phyloP scores from a whole-genome alignment of 169 alveolate genomes.

The Toxoplasma gondii region DNA sequence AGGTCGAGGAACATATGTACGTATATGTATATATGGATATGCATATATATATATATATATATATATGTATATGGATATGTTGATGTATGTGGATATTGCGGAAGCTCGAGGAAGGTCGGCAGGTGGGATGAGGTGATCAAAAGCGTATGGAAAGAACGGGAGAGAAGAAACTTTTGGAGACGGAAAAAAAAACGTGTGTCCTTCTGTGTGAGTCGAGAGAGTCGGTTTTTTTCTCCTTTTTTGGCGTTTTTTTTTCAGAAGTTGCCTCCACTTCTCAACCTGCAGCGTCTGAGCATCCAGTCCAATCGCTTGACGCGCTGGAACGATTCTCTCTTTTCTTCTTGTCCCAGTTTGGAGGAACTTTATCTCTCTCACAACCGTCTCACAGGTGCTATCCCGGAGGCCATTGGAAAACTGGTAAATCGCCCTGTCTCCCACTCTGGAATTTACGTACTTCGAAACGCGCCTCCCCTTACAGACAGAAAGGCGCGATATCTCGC shows the following conservation, averaged over 20 bases:
- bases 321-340: constrained; percentile 58
- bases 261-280: constrained; percentile 69
- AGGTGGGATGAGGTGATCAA: no score
- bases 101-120: no score
- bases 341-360: constrained; percentile 70
- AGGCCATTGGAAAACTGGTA: neutral
- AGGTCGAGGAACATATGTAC: no score
- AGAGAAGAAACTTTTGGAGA: no score
- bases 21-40: no score
- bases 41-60: no score
- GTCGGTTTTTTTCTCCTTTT: neutral
- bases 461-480: neutral
- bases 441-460: neutral
- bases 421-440: neutral
- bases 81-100: no score
- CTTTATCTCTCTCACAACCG: constrained; percentile 73
- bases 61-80: no score
- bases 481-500: no score
- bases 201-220: no score
- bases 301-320: constrained; percentile 76
- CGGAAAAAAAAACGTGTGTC: no score
- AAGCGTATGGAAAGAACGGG: no score
- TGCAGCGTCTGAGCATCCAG: constrained; percentile 73
- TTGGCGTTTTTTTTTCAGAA: constrained; percentile 16
- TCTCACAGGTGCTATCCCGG: constrained; percentile 38